Evolutionary conservation across 441 rosid genomes (phyloP).

Genomic region (Populus hybrid): DNA sequence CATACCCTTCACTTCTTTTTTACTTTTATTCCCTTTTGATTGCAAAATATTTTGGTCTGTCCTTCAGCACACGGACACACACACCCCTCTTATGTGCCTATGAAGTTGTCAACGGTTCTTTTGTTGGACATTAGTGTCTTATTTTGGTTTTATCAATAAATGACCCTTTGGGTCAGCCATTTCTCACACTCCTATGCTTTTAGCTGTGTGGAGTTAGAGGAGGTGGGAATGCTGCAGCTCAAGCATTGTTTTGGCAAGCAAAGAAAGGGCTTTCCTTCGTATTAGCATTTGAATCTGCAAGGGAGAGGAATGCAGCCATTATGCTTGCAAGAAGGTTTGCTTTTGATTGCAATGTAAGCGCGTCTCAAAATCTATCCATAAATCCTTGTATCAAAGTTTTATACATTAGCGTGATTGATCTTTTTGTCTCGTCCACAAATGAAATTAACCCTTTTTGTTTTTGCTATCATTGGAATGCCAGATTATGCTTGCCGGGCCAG

Average conservation of each 20-base stretch:
- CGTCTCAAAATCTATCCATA: background rate
- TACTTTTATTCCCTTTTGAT: background rate
- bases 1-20: background rate
- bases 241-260: conserved; percentile 91
- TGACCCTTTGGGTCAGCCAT: background rate
- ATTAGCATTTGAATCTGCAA: conserved; percentile 79
- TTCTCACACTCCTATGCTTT: conserved; percentile 15
- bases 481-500: conserved; percentile 88
- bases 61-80: background rate
- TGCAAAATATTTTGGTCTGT: background rate
- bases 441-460: background rate
- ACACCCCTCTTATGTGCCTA: background rate
- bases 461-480: conserved; percentile 31
- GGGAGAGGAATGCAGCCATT: conserved; percentile 88
- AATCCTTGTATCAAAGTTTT: background rate
- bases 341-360: conserved; percentile 89
- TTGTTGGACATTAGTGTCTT: background rate
- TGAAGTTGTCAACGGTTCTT: background rate
- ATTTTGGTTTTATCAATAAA: background rate
- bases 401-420: background rate
- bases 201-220: conserved; percentile 98
- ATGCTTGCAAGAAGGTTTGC: conserved; percentile 96
- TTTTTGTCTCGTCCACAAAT: background rate
- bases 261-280: conserved; percentile 69
- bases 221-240: conserved; percentile 95